phyloP scores from a whole-genome alignment of 2,329 filamentous ascomycete species.

The Curvularia spicifera region DNA sequence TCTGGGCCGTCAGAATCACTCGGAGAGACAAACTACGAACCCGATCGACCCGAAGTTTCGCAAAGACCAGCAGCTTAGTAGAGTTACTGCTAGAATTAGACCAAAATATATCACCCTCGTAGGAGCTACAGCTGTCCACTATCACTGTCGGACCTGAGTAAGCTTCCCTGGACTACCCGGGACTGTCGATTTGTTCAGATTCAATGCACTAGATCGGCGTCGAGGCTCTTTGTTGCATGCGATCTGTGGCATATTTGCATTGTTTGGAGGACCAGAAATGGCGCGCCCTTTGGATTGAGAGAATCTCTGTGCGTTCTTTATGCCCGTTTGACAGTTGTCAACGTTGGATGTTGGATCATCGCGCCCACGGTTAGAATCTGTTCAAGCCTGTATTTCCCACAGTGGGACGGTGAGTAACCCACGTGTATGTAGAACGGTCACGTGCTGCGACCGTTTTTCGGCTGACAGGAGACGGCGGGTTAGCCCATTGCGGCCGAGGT shows the following conservation, averaged over 20 bases:
- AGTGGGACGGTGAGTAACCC: background rate
- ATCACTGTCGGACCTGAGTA: background rate
- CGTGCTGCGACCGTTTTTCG: background rate
- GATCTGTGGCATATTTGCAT: slow-evolving; percentile 21
- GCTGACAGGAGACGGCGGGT: background rate
- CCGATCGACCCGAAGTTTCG: slow-evolving; percentile 45
- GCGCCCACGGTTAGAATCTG: slow-evolving; percentile 11
- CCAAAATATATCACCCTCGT: background rate
- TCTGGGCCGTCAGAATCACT: slow-evolving; percentile 45
- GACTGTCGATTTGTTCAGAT: background rate
- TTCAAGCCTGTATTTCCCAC: slow-evolving; percentile 1
- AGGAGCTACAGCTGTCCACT: background rate
- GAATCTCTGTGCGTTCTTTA: slow-evolving; percentile 26
- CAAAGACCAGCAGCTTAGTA: slow-evolving; percentile 31
- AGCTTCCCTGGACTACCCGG: background rate
- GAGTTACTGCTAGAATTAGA: background rate
- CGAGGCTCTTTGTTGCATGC: slow-evolving; percentile 11
- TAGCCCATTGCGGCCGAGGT: background rate
- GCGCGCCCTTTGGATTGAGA: slow-evolving; percentile 26
- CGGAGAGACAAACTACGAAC: slow-evolving; percentile 53
- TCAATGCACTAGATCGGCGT: slow-evolving; percentile 3
- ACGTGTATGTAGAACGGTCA: background rate
- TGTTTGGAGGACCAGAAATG: slow-evolving; percentile 29
- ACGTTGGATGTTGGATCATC: slow-evolving; percentile 1
- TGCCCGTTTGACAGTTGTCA: slow-evolving; percentile 25